phyloP scores from a whole-genome alignment of 2,329 filamentous ascomycete genomes.

The Arthrobotrys iridis region DNA sequence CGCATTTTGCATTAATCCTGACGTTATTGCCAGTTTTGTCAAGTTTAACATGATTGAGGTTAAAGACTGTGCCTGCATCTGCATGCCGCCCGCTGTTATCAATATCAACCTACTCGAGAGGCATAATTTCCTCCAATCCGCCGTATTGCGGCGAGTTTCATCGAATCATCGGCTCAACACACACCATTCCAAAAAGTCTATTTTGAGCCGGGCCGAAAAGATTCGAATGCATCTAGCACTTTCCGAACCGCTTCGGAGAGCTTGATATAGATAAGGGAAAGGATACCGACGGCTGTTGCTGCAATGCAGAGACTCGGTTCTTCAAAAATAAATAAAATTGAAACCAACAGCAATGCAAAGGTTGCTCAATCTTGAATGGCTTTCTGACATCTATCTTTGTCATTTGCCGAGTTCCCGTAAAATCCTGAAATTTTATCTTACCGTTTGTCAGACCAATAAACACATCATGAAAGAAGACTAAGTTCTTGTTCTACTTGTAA shows the following conservation, averaged over 20 bases:
- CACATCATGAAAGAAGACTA: not conserved
- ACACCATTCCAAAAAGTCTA: not conserved
- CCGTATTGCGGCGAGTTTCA: not conserved
- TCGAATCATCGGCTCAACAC: not conserved
- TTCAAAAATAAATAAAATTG: not conserved
- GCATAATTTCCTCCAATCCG: not conserved
- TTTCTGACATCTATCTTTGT: not conserved
- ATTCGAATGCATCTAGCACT: conserved; percentile 1
- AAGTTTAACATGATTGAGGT: conserved; percentile 15
- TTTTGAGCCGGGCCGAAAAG: conserved; percentile 25
- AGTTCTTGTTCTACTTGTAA: not conserved
- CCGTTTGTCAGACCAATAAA: not conserved
- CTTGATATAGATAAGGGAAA: conserved; percentile 16
- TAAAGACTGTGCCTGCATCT: conserved; percentile 27
- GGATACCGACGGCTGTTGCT: not conserved
- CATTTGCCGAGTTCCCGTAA: not conserved
- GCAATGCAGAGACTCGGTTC: not conserved
- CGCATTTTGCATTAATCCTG: not conserved
- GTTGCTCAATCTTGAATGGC: not conserved
- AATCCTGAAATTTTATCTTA: not conserved
- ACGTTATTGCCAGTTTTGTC: conserved; percentile 15
- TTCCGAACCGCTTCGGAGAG: conserved; percentile 50
- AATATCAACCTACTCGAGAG: not conserved
- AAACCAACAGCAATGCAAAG: not conserved
- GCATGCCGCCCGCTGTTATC: conserved; percentile 11